Base-by-base conservation (phyloP, 352 stramenopile species). In the Globisporangium emineosum region DNA sequence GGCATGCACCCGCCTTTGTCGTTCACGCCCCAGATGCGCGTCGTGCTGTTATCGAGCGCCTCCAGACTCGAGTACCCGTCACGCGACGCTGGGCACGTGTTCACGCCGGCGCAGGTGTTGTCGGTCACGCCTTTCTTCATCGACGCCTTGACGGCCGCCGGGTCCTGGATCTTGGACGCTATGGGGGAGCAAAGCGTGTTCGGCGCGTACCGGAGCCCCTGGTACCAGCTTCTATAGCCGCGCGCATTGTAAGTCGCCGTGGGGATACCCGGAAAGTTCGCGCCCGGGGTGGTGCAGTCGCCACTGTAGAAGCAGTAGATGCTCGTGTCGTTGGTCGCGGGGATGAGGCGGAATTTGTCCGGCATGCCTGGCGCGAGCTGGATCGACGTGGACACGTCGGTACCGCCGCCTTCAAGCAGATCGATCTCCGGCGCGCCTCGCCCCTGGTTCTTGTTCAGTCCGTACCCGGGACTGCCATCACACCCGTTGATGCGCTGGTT, bases 371-470 rank as follows among this genome's bases (percentile, higher is more conserved):
- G 83, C 0, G 76, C 83, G 32, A 91, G 82, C 68, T 90, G 83
- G 52, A 91, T 86, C 0, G 83, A 91, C 12, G 80, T 89, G 35
- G 80, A 90, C 54, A 90, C 86, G 1, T 70, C 83, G 15, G 75
- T 65, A 2, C 80, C 83, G 25, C 79, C 80, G 37, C 80, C 91
- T 86, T 99, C 96, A 25, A 99, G 74, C 17, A 99, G 78, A 78
- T 99, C 96, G 69, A 99, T 98, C 72, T 99, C 96, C 0, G 95
- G 94, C 35, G 94, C 91, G 55, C 96, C 96, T 10, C 96, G 83
- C 17, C 96, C 96, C 33, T 88, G 70, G 51, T 88, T 80, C 4
- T 86, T 75, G 77, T 98, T 88, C 73, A 99, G 69, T 0, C 94
- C 94, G 69, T 87, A 97, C 45, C 98, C 95, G 60, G 96, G 94